Evolutionary conservation across 176 grass and related monocot species (phyloP), one percentile per base, ranked within the genome.

Genomic region (Cenchrus purpureus): DNA sequence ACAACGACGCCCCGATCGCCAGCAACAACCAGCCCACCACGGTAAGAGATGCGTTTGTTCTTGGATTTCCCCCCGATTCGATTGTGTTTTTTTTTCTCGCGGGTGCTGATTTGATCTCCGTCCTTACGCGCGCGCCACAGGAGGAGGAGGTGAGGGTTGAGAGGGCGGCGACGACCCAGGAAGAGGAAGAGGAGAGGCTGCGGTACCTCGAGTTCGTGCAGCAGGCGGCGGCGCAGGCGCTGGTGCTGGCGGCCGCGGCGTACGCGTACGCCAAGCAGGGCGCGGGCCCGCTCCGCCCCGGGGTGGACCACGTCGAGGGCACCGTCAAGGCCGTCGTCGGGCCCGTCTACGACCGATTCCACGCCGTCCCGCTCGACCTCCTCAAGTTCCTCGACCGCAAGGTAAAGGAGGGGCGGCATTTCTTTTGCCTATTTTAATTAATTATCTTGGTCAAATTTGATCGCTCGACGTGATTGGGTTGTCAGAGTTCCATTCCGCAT

Each of bases 301-400:
- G 95, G 19, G 92, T 97, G 2, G 84, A 97, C 86, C 82, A 87
- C 62, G 90, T 97, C 22, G 95, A 97, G 88, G 95, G 88, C 1
- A 89, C 92, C 17, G 95, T 97, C 28, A 94, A 88, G 91, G 90
- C 86, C 67, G 95, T 94, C 59, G 95, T 97, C 4, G 88, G 92
- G 5, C 95, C 95, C 29, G 92, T 97, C 34, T 94, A 94, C 78
- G 86, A 94, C 49, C 91, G 83, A 20, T 97, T 86, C 85, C 90
- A 91, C n/a, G 86, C 40, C 56, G 84, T 91, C 12, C 95, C 95
- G 28, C 85, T 93, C 71, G 83, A 93, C 10, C 75, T 93, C 19
- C 95, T 97, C 82, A 91, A 91, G 76, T 93, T 93, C 82, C 79
- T 94, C 73, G 95, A 97, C 70, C 90, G 92, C 89, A 97, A 95